Base-by-base conservation (phyloP, 345 rosid genomes). In the Populus tremula region DNA sequence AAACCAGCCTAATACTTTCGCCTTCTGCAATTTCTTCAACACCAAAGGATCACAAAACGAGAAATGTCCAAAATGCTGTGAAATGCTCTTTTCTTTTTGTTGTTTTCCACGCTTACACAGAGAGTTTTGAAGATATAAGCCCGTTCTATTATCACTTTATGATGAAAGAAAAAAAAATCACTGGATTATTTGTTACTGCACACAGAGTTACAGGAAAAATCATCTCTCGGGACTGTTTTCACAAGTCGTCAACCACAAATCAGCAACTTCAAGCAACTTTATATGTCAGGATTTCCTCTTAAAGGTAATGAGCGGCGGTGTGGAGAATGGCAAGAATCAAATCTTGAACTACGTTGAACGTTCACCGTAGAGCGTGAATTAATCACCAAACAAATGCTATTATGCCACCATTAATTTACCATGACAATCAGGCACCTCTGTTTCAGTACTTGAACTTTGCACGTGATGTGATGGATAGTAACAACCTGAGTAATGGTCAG, bases 101-200 rank as follows among this genome's bases (percentile, higher is more conserved):
- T 47, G 50, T 14, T 47, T 0, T 47, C 50, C 59, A 66, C 7
- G 5, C 0, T 18, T 25, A 2, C 16, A 56, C n/a, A 59, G 13
- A 69, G 43, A 79, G 69, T 39, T 75, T 80, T 75, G 65, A 63
- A 66, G 66, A 79, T 67, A 76, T 35, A 72, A 81, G 54, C 80
- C 84, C 75, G 80, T 73, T 83, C 83, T 83, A 81, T 85, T 74
- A 80, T 69, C 77, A 53, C 75, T 82, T 77, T 77, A 76, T 66
- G 49, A 76, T 66, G 23, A 29, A 64, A 12, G 31, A 27, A 65
- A 13, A 31, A 65, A 62, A 87, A 82, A 73, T 82, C 88, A 91
- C 88, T 83, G 87, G 77, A 86, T 93, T 87, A 90, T 84, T 88
- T 67, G 86, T 88, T 81, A 86, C 90, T 89, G 89, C 96, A 89